These are phyloP conservation scores for Haplographium delicatum DNA, from an alignment of 495 filamentous ascomycete genomes.

Conservation along the genomic window DNA sequence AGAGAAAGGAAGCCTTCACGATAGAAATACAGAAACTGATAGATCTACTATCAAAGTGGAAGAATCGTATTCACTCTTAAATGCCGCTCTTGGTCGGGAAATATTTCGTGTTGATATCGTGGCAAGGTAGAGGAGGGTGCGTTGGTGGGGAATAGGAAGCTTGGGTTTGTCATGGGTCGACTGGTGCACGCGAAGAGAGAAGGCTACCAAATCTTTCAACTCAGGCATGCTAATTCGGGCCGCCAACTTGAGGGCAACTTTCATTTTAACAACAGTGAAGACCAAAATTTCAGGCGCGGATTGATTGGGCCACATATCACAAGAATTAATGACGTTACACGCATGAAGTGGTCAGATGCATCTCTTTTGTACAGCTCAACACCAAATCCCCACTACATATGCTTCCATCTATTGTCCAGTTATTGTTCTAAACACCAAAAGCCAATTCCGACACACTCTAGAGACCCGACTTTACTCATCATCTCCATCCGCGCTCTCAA, in stretches of 20 bases:
- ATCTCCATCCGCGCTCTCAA: conserved; percentile 40
- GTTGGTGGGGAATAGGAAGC: not conserved
- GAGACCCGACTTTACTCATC: conserved; percentile 19
- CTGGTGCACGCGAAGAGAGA: not conserved
- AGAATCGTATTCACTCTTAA: not conserved
- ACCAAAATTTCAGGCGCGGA: not conserved
- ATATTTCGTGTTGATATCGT: not conserved
- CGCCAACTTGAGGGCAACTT: no score
- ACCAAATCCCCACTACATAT: not conserved
- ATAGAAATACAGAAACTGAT: not conserved
- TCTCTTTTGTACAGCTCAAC: conserved; percentile 24
- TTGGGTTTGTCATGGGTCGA: conserved; percentile 6
- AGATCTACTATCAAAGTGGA: not conserved
- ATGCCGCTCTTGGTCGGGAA: not conserved
- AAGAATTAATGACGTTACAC: not conserved
- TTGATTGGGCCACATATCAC: not conserved
- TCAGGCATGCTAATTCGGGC: no score
- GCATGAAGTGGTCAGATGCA: conserved; percentile 17
- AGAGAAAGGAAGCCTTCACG: no score
- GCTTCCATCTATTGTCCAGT: not conserved
- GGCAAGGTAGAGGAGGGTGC: not conserved
- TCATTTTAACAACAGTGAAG: not conserved
- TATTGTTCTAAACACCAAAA: not conserved
- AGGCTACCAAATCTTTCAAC: conserved; percentile 2
- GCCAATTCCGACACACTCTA: not conserved